phyloP scores from a whole-genome alignment of 1,139 yeast species.

The Pichia sp. region DNA sequence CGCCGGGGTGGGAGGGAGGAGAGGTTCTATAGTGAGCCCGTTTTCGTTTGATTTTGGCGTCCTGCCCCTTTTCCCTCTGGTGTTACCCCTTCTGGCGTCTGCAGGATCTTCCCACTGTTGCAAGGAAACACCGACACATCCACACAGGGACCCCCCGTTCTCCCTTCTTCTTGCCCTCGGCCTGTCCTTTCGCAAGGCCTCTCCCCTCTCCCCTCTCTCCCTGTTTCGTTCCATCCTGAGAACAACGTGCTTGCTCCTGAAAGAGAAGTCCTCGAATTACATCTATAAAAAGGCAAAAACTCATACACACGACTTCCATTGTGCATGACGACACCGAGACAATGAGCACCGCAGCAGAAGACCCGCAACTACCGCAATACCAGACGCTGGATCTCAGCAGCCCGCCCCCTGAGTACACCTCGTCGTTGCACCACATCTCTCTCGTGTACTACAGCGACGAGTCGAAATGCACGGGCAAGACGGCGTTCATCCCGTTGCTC shows the following conservation, averaged over 20 bases:
- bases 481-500: constrained; percentile 24
- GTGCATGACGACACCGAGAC: neutral
- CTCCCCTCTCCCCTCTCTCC: no score
- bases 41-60: neutral
- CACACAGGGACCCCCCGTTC: no score
- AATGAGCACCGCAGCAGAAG: neutral
- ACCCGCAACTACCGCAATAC: constrained; percentile 4
- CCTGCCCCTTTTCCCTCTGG: neutral
- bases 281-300: no score
- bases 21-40: neutral
- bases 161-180: no score
- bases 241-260: no score
- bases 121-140: neutral
- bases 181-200: no score
- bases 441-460: constrained; percentile 18
- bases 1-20: neutral
- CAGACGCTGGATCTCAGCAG: neutral
- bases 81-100: neutral
- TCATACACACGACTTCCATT: no score
- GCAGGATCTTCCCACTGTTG: neutral
- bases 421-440: constrained; percentile 21
- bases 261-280: no score
- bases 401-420: constrained; percentile 21
- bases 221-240: no score
- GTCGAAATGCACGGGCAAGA: constrained; percentile 1